Evolutionary conservation across 805 yeast species (phyloP), one percentile per base, ranked within the genome.

Genomic region (Pichia phayaonensis): DNA sequence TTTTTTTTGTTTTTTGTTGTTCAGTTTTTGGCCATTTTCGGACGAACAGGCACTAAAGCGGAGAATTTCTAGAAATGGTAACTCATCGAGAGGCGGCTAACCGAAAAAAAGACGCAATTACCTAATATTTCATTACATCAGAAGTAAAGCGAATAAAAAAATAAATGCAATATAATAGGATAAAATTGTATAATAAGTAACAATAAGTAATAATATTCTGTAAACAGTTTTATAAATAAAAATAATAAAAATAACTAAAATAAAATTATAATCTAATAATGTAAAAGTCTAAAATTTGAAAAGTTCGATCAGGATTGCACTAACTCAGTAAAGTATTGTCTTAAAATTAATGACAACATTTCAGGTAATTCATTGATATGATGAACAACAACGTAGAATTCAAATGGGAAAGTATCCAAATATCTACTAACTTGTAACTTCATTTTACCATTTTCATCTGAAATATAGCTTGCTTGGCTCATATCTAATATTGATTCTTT

Each of bases 381-480:
- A 59, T 86, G 83, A 24, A 94, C 97, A 57, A 95, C 92, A 52
- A 92, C 97, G 63, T 92, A 94, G 65, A 86, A 94, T 64, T 94
- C 98, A 68, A 94, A 94, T 59, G 99, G 98, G 83, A 94, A 94
- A 27, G 86, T 78, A 59, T 92, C 97, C 66, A 94, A 76, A 62
- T 94, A 94, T 59, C 83, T 86, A 53, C 81, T 83, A 52, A 94
- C 94, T 63, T 84, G 76, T 55, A 95, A 71, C 43, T 78, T 77
- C 80, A 81, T 75, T 51, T 76, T 77, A 3, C 97, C 97, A 47
- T 72, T 71, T 15, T 68, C 73, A 63, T 84, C 92, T 4, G 83
- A 74, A n/a, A 75, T 77, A 61, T 90, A 94, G 53, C 76, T 81
- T 27, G 90, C 99, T 70, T 92, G 97, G 48, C 83, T 85, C 96